Conservation (phyloP, 345 rosid species). For the Heritiera littoralis region DNA sequence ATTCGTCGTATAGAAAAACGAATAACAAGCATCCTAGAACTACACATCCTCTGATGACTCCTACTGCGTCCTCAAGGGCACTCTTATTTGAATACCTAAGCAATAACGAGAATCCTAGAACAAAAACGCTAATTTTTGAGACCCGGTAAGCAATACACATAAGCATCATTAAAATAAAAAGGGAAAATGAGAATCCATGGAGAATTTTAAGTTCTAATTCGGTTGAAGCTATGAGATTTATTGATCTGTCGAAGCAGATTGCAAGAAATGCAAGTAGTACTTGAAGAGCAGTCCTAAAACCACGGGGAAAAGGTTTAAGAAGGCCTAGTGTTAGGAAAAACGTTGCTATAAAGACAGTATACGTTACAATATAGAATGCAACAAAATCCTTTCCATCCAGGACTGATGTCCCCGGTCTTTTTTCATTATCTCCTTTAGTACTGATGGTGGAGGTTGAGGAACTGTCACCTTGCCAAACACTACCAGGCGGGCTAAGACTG, state of each 20-base stretch:
- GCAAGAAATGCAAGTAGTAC: neutral
- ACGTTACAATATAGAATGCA: neutral
- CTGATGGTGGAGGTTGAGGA: neutral
- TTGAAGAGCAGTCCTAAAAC: neutral
- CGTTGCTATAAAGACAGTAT: neutral
- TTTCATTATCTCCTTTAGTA: rapidly evolving
- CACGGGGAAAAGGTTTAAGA: neutral
- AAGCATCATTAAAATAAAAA: neutral
- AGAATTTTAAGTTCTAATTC: neutral
- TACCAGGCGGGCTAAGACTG: neutral
- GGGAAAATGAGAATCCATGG: neutral
- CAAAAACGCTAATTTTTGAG: neutral
- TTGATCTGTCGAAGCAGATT: neutral
- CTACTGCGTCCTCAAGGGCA: neutral
- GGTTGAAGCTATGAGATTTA: neutral
- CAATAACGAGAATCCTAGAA: neutral
- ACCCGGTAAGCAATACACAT: neutral
- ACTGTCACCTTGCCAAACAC: neutral
- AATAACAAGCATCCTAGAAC: neutral
- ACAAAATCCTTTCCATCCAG: neutral
- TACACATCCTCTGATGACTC: neutral
- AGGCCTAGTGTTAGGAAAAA: neutral
- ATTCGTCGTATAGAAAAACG: neutral
- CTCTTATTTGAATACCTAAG: too few species aligned
- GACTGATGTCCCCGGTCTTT: neutral